Conservation (phyloP, 768 basidiomycete species). For the Neoboletus subvelutipes region DNA sequence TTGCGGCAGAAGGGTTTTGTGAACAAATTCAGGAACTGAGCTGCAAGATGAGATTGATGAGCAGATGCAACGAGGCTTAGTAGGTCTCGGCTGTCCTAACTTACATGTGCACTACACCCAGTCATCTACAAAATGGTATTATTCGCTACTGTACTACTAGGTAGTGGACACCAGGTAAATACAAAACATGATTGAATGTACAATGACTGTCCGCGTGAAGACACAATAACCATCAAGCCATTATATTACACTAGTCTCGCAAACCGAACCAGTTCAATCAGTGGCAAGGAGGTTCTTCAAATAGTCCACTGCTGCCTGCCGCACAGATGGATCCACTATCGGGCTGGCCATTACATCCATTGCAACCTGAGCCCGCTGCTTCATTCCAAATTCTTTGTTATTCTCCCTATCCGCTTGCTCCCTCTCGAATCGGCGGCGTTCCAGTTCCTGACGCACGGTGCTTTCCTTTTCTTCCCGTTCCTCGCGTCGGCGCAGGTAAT, state of each 20-base stretch:
- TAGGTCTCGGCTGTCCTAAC: background rate
- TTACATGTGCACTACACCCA: background rate
- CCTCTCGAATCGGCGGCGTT: slow-evolving; percentile 52
- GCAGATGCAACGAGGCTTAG: background rate
- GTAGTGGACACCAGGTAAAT: background rate
- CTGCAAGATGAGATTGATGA: background rate
- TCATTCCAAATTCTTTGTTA: slow-evolving; percentile 50
- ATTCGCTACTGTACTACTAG: slow-evolving; percentile 11
- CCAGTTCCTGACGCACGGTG: slow-evolving; percentile 47
- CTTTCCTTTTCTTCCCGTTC: slow-evolving; percentile 69
- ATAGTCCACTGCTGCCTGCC: slow-evolving; percentile 69
- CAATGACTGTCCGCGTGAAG: slow-evolving; percentile 13
- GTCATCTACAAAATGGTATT: slow-evolving; percentile 6
- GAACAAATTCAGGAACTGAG: background rate
- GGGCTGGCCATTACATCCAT: slow-evolving; percentile 64
- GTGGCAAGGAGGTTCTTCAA: slow-evolving; percentile 60
- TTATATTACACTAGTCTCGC: slow-evolving; percentile 2
- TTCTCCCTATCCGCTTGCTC: slow-evolving; percentile 58
- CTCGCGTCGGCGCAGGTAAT: slow-evolving; percentile 63
- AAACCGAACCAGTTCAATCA: slow-evolving; percentile 28
- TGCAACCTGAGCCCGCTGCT: slow-evolving; percentile 65
- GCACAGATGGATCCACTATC: slow-evolving; percentile 56
- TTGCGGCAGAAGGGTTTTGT: background rate
- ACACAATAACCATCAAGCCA: slow-evolving; percentile 1
- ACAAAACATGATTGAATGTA: slow-evolving; percentile 12